Evolutionary conservation across 768 basidiomycete species (phyloP), one percentile per base, ranked within the genome.

Genomic region (Collybia sp.): DNA sequence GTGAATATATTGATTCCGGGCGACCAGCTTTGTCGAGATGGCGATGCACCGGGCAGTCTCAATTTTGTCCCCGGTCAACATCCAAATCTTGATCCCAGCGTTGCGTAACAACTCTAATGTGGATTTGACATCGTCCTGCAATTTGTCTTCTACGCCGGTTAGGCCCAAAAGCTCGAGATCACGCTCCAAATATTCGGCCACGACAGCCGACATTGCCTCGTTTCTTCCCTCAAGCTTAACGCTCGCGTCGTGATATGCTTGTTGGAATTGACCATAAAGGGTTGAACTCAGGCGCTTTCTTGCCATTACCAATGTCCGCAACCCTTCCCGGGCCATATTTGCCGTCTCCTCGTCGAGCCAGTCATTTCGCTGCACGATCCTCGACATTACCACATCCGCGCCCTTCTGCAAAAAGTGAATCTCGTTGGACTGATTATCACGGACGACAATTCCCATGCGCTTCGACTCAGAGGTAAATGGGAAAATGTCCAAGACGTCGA

Each of bases 401-500:
- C 96, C 96, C 61, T 99, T 99, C 59, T 98, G 92, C 48, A 93
- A 69, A 67, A 99, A 99, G 9, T 76, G 81, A 43, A 94, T 83
- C 48, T 94, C 91, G 42, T 85, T 82, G 0, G 79, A 76, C 30
- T 79, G 73, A 0, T 69, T 62, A 46, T 97, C 94, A 18, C 88
- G 84, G 30, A 98, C 87, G 57, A 99, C 77, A 59, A 98, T 97
- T 30, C 96, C 94, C 96, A 98, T 99, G 20, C 96, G 89, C 65
- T 99, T 98, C 1, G 93, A 93, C 64, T 98, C 96, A 11, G 93
- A 96, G 0, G 95, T 98, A 70, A 99, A 98, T 0, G 96, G 96
- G 68, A 99, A 99, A 48, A 99, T 80, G 41, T 94, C 87, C 45
- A 98, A 83, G 42, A 99, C 81, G 45, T 93, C 92, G 59, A 83